phyloP scores from a whole-genome alignment of 306 rosid genomes.

The Spatholobus suberectus region DNA sequence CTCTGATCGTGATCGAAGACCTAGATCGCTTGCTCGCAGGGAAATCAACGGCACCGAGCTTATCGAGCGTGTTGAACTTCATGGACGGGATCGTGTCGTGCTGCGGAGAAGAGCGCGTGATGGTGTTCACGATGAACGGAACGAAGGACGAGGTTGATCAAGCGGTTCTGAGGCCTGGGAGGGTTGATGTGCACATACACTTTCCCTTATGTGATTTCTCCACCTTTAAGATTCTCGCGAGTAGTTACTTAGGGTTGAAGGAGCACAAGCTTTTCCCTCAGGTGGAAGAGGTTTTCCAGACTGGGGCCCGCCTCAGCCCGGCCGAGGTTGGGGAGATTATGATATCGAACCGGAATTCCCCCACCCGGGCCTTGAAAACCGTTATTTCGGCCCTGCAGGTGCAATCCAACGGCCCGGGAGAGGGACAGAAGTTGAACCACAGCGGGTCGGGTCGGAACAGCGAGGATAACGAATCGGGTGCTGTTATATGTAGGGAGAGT shows the following conservation, averaged over 20 bases:
- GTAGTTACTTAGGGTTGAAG: slow-evolving; percentile 74
- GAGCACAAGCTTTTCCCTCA: slow-evolving; percentile 93
- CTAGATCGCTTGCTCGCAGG: slow-evolving; percentile 63
- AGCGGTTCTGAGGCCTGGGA: slow-evolving; percentile 77
- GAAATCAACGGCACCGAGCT: slow-evolving; percentile 51
- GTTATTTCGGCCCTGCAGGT: slow-evolving; percentile 81
- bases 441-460: slow-evolving; percentile 63
- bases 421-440: slow-evolving; percentile 37
- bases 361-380: slow-evolving; percentile 86
- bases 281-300: slow-evolving; percentile 78
- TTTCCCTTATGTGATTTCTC: slow-evolving; percentile 86
- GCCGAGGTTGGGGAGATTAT: slow-evolving; percentile 89
- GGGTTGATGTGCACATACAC: slow-evolving; percentile 82
- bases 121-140: slow-evolving; percentile 82
- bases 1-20: slow-evolving; percentile 82
- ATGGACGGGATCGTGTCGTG: slow-evolving; percentile 84
- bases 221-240: slow-evolving; percentile 76
- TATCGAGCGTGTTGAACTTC: slow-evolving; percentile 76
- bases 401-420: slow-evolving; percentile 51
- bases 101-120: slow-evolving; percentile 83
- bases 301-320: slow-evolving; percentile 73
- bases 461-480: slow-evolving; percentile 48
- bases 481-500: slow-evolving; percentile 62
- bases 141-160: slow-evolving; percentile 63
- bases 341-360: slow-evolving; percentile 85